Percentiles rank a stretch among this genome's conserved stretches.
Conservation (phyloP, 176 grass and related monocot species). For the Echinochloa phyllopogon region DNA sequence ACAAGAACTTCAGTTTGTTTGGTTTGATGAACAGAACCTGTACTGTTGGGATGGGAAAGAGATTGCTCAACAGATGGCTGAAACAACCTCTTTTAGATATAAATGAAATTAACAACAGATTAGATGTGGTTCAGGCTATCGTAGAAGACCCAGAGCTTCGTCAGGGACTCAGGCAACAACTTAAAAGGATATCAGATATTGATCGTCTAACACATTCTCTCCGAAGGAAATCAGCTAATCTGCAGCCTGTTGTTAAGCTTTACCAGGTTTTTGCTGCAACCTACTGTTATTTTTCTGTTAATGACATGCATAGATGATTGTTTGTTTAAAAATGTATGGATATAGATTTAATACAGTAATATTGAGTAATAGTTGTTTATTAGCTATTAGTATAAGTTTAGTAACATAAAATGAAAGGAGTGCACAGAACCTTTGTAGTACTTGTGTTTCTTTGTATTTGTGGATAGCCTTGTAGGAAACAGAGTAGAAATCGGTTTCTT, state of each 20-base stretch:
- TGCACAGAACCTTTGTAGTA: conserved; percentile 20
- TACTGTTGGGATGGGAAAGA: conserved; percentile 97
- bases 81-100: conserved; percentile 94
- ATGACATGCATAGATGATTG: conserved; percentile 8
- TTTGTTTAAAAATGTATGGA: conserved; percentile 36
- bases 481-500: conserved; percentile 19
- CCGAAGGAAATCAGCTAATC: conserved; percentile 66
- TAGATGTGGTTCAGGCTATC: conserved; percentile 94
- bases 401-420: conserved; percentile 20
- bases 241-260: conserved; percentile 92
- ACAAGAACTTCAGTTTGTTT: conserved; percentile 99
- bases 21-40: conserved; percentile 97
- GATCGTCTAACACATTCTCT: conserved; percentile 70
- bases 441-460: conserved; percentile 34
- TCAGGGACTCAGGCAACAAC: conserved; percentile 82
- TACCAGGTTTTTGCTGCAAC: conserved; percentile 71
- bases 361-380: not conserved
- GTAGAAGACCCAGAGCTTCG: conserved; percentile 78
- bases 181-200: conserved; percentile 90
- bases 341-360: conserved; percentile 19
- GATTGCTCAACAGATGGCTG: conserved; percentile 88
- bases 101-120: conserved; percentile 80
- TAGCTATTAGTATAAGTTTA: conserved; percentile 18
- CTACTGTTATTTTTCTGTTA: conserved; percentile 35
- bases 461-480: conserved; percentile 2